Conservation (phyloP, 2,329 filamentous ascomycete species). For the Fusarium verticillioides region DNA sequence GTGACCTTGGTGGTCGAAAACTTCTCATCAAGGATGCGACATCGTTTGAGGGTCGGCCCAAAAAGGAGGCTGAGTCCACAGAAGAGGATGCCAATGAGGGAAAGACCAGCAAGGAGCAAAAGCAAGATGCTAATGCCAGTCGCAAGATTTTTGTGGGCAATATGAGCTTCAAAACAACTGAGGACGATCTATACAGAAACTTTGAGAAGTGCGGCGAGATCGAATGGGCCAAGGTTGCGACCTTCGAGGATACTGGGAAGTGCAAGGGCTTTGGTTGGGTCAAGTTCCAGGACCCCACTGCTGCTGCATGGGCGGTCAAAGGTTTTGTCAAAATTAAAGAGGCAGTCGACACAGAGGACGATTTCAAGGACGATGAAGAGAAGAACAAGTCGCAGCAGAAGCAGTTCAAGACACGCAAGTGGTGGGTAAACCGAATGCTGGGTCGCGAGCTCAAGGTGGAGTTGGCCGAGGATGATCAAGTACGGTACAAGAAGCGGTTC, state of each 20-base stretch:
- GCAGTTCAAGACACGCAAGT: constrained; percentile 72
- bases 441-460: constrained; percentile 88
- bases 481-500: constrained; percentile 93
- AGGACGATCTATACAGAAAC: constrained; percentile 82
- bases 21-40: constrained; percentile 94
- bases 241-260: constrained; percentile 96
- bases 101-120: constrained; percentile 51
- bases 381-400: constrained; percentile 55
- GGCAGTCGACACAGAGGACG: constrained; percentile 70
- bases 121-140: constrained; percentile 67
- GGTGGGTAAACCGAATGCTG: constrained; percentile 87
- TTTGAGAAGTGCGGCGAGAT: constrained; percentile 88
- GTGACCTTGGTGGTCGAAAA: constrained; percentile 77
- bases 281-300: constrained; percentile 82
- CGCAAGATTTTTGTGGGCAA: constrained; percentile 94
- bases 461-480: constrained; percentile 90
- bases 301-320: constrained; percentile 75
- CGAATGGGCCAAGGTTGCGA: constrained; percentile 86
- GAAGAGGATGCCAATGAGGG: constrained; percentile 45
- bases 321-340: constrained; percentile 81
- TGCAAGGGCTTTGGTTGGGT: constrained; percentile 99
- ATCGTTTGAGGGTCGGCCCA: constrained; percentile 89
- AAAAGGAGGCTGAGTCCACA: constrained; percentile 63
- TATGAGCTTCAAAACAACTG: constrained; percentile 81
- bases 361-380: constrained; percentile 62